Base-by-base conservation (phyloP, 163 green algal genomes). In the Scenedesmus sp. region DNA sequence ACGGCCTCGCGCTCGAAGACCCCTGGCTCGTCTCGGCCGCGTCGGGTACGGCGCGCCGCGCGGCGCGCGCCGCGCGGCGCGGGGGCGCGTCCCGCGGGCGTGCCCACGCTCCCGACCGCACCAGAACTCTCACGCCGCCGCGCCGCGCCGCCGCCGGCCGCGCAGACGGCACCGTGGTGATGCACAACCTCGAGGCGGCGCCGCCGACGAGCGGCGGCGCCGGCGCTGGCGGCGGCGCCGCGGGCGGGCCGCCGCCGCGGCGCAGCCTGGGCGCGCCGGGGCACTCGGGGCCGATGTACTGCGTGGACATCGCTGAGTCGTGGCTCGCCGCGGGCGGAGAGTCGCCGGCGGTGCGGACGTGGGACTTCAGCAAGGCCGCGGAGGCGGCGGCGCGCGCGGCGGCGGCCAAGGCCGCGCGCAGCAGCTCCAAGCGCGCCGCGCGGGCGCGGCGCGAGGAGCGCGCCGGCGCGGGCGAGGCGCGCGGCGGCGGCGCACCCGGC, bases 1-100 rank as follows among this genome's bases (percentile, higher is more conserved):
- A 64, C 18, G 71, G 70, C 0, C 75, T 91, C 28, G 29, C 84
- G 2, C 85, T 90, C 29, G 86, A 91, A 51, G 86, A 91, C 74
- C 86, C 86, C 20, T 91, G 86, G 86, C 62, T 91, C 28, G 82
- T 73, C 9, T 78, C 64, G 17, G 51, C 72, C 29, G 72, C 53
- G 56, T 88, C 63, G 42, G 67, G 67, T 76, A n/a, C n/a, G n/a
- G n/a, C n/a, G n/a, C n/a, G n/a, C n/a, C n/a, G n/a, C n/a, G n/a
- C n/a, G n/a, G n/a, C n/a, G n/a, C n/a, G n/a, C n/a, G n/a, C n/a
- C n/a, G n/a, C n/a, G n/a, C n/a, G n/a, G n/a, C n/a, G n/a, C n/a
- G n/a, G n/a, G n/a, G n/a, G n/a, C n/a, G n/a, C n/a, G n/a, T n/a
- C n/a, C n/a, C n/a, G n/a, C n/a, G n/a, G n/a, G n/a, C n/a, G n/a